Evolutionary conservation across 1,139 yeast species (phyloP).

Genomic region (Geotrichum restrictum): DNA sequence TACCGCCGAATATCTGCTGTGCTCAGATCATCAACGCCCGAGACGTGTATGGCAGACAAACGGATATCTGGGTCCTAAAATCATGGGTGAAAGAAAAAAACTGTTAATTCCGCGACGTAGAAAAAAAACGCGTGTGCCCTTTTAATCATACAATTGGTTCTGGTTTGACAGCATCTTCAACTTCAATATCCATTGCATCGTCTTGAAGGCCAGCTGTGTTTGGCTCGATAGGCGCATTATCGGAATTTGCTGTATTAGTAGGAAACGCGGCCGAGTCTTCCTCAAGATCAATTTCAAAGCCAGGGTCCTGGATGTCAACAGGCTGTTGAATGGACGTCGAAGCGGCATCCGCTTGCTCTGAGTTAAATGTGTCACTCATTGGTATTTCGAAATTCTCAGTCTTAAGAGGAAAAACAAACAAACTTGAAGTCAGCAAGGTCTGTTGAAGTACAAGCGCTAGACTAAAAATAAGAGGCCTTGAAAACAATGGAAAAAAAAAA

Average conservation of each 20-base stretch:
- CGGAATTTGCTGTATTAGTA: background rate
- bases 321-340: background rate
- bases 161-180: background rate
- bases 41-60: slow-evolving; percentile 49
- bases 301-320: background rate
- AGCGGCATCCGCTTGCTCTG: no score
- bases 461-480: no score
- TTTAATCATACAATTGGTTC: background rate
- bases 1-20: slow-evolving; percentile 60
- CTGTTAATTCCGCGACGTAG: no score
- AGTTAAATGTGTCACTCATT: no score
- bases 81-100: no score
- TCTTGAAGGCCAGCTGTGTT: background rate
- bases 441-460: no score
- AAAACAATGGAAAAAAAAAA: no score
- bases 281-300: slow-evolving; percentile 9
- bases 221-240: background rate
- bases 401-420: no score
- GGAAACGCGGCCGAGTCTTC: background rate
- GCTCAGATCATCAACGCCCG: slow-evolving; percentile 67
- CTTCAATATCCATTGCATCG: slow-evolving; percentile 11
- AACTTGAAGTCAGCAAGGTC: no score
- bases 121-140: background rate
- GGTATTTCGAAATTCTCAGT: no score
- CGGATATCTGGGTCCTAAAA: background rate